Conservation (phyloP, 1,284 basidiomycete species). For the Naganishia liquefaciens region DNA sequence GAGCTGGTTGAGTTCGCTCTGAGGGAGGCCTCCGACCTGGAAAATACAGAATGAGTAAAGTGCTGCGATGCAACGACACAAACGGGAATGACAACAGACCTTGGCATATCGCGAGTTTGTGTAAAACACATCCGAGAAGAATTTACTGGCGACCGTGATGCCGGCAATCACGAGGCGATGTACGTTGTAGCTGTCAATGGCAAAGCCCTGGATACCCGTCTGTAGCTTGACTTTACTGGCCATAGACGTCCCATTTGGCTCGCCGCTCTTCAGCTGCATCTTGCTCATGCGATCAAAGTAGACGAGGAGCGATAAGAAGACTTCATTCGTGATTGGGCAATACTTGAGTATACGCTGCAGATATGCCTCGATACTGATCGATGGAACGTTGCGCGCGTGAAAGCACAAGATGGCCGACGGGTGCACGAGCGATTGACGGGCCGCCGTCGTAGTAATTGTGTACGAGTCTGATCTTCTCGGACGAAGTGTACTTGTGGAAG, state of each 20-base stretch:
- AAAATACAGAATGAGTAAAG: background rate
- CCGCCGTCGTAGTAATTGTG: conserved; percentile 66
- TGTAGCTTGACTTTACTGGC: conserved; percentile 39
- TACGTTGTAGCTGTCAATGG: conserved; percentile 96
- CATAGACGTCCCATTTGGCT: conserved; percentile 7
- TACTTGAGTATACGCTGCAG: conserved; percentile 95
- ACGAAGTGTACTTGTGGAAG: background rate
- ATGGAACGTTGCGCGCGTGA: conserved; percentile 92
- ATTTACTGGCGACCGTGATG: conserved; percentile 96
- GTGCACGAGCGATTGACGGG: conserved; percentile 71
- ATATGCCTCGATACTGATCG: conserved; percentile 92
- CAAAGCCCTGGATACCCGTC: conserved; percentile 62
- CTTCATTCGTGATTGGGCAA: conserved; percentile 97
- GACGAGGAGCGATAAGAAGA: conserved; percentile 88
- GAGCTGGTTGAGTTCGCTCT: conserved; percentile 91
- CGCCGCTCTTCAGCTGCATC: conserved; percentile 25
- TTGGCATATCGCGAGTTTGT: conserved; percentile 99
- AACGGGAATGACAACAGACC: conserved; percentile 60
- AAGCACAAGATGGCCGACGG: conserved; percentile 85
- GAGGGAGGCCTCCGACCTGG: conserved; percentile 90
- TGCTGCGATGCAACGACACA: background rate
- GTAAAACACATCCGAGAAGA: conserved; percentile 98
- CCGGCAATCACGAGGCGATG: conserved; percentile 95
- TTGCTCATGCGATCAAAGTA: conserved; percentile 86
- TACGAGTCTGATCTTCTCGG: background rate